Percentiles rank a stretch among this genome's conserved stretches.
phyloP scores from a whole-genome alignment of 2,329 filamentous ascomycete genomes.

The Tetracladium maxilliforme region DNA sequence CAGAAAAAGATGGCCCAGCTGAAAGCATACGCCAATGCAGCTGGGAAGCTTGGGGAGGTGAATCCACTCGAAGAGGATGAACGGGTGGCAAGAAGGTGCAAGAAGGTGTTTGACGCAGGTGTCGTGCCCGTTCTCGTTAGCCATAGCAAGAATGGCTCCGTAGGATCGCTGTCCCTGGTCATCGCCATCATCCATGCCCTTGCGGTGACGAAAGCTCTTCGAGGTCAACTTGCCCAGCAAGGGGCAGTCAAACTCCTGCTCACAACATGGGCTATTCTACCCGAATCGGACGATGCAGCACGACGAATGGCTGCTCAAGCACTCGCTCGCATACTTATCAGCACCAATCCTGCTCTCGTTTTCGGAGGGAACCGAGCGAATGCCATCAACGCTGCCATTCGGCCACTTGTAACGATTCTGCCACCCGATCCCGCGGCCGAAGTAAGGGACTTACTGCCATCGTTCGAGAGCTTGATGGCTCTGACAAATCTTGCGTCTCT shows the following conservation, averaged over 20 bases:
- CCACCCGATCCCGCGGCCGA: constrained; percentile 45
- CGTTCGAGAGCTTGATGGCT: constrained; percentile 82
- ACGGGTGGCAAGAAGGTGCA: constrained; percentile 63
- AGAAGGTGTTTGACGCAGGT: constrained; percentile 63
- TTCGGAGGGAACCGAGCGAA: constrained; percentile 67
- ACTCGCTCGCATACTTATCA: constrained; percentile 73
- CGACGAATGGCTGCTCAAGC: constrained; percentile 60
- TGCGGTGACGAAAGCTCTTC: constrained; percentile 56
- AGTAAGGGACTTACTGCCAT: constrained; percentile 66
- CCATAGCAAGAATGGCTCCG: constrained; percentile 58
- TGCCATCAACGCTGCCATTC: constrained; percentile 65
- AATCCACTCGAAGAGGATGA: constrained; percentile 64
- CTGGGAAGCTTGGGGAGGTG: constrained; percentile 44
- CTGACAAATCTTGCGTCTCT: constrained; percentile 86
- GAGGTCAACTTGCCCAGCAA: constrained; percentile 77
- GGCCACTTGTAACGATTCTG: constrained; percentile 65
- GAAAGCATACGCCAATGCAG: constrained; percentile 85
- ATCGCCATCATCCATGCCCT: constrained; percentile 67
- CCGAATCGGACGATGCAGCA: constrained; percentile 29
- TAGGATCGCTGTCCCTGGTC: constrained; percentile 56
- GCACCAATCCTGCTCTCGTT: constrained; percentile 68
- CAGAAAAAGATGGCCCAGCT: constrained; percentile 84
- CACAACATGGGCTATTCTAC: constrained; percentile 48
- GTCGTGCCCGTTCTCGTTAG: constrained; percentile 64
- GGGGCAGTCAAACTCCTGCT: constrained; percentile 82